A percentile compares a stretch with the other conserved stretches of the same genome.
Conservation (phyloP, 2,329 filamentous ascomycete genomes). For the Thielaviopsis punctulata region DNA sequence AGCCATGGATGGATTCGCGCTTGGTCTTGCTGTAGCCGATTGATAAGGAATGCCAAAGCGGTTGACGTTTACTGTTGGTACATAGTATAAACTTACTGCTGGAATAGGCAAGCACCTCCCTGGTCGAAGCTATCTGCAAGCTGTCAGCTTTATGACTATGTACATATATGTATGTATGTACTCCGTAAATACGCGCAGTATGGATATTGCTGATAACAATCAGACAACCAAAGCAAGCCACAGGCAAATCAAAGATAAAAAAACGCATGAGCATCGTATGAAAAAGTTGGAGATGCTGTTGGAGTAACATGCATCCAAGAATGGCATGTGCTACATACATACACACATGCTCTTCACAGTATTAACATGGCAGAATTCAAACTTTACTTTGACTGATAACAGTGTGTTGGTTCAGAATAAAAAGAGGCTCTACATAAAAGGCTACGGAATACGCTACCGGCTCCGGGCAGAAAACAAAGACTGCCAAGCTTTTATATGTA, state of each 20-base stretch:
- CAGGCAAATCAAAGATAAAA: background rate
- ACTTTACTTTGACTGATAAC: background rate
- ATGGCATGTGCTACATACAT: too few species aligned
- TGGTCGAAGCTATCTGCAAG: too few species aligned
- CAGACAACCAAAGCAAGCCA: background rate
- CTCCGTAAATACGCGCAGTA: background rate
- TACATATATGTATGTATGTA: too few species aligned
- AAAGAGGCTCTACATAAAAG: background rate
- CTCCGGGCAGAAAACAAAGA: background rate
- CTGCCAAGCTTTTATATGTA: background rate
- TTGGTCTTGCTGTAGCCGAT: background rate
- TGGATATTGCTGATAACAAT: background rate
- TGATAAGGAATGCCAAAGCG: background rate
- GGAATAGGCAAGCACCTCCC: background rate
- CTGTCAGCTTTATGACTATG: too few species aligned
- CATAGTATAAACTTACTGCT: background rate
- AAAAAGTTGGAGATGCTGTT: background rate
- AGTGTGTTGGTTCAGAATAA: background rate
- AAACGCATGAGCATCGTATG: background rate
- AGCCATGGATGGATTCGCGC: background rate
- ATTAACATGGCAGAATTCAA: too few species aligned
- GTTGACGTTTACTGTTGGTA: background rate
- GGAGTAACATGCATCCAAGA: too few species aligned
- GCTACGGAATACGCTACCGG: background rate
- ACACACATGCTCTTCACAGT: too few species aligned